A percentile compares a stretch with the other conserved stretches of the same genome.
Conservation (phyloP, 2,329 filamentous ascomycete genomes). For the Fusarium citri region DNA sequence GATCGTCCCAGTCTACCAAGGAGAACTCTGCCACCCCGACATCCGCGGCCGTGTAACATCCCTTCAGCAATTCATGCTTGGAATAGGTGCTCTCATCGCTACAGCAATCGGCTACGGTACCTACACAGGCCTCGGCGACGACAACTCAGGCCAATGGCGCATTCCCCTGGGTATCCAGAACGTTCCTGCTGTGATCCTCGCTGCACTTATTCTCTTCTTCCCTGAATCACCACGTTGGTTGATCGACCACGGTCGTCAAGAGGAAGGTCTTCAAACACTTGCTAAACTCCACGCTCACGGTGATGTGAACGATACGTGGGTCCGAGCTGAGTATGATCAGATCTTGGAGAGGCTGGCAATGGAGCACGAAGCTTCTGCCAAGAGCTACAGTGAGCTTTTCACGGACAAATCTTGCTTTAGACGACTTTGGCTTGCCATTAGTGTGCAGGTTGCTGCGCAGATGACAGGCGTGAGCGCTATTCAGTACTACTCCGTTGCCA, state of each 20-base stretch:
- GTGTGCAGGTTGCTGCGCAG: constrained; percentile 77
- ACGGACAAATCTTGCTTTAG: constrained; percentile 72
- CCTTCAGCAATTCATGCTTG: constrained; percentile 84
- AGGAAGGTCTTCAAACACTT: constrained; percentile 74
- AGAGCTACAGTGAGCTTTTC: constrained; percentile 78
- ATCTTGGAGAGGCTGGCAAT: constrained; percentile 74
- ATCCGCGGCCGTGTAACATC: constrained; percentile 81
- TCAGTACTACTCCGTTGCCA: constrained; percentile 77
- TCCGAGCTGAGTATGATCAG: constrained; percentile 76
- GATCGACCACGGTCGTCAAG: constrained; percentile 75
- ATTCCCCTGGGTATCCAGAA: constrained; percentile 37
- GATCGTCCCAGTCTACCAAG: constrained; percentile 74
- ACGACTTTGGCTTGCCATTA: constrained; percentile 75
- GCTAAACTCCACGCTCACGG: constrained; percentile 78
- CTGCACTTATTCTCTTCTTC: constrained; percentile 37
- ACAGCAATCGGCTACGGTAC: constrained; percentile 25
- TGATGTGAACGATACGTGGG: constrained; percentile 73
- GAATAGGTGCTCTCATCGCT: constrained; percentile 74
- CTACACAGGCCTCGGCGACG: constrained; percentile 2
- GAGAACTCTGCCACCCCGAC: constrained; percentile 80
- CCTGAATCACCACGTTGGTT: constrained; percentile 53
- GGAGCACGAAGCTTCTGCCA: constrained; percentile 72
- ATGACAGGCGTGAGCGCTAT: constrained; percentile 83
- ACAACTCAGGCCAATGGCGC: constrained; percentile 32
- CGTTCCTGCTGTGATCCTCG: constrained; percentile 30